Evolutionary conservation across 176 grass and related monocot genomes (phyloP), one percentile per base, ranked within the genome.

Genomic region (Aegilops tauschii): DNA sequence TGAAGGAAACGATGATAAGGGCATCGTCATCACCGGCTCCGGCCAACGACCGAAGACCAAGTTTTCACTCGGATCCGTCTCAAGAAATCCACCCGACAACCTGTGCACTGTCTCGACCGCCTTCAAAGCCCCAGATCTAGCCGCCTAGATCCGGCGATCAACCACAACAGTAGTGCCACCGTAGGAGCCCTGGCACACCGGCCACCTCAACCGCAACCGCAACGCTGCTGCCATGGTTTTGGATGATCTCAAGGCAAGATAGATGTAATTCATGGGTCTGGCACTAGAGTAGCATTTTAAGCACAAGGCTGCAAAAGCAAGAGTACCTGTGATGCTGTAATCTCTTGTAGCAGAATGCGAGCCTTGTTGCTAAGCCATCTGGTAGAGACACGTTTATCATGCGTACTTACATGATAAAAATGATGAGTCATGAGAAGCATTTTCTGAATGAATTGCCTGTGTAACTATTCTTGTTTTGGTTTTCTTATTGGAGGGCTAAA

Each of bases 211-310:
- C 30, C 30, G 30, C 30, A 1, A 30, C 23, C 90, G 96, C 35
- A 96, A 93, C 84, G 93, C 96, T 20, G 90, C 93, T 65, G 50
- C 87, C 18, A 10, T 94, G 62, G 92, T 96, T 71, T 87, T 94
- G 77, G 78, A 88, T 82, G 92, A 98, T 80, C 59, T 90, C 3
- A 93, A 85, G 85, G 21, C 5, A 42, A 73, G 69, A 72, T 86
- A 86, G 80, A 32, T 54, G 25, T 31, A 16, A 7, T 37, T 50
- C 37, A 37, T 39, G 32, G 72, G 23, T 8, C 59, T 63, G 56
- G 18, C 28, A 50, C 6, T 37, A 78, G 77, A 62, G 27, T 73
- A 37, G 50, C 20, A 12, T 30, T 71, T 72, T n/a, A 62, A 45
- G 50, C 34, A 16, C 76, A 34, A 18, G 49, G 49, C 82, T 45